Conservation (phyloP, 176 grass and related monocot species). For the Miscanthus lutarioriparius region DNA sequence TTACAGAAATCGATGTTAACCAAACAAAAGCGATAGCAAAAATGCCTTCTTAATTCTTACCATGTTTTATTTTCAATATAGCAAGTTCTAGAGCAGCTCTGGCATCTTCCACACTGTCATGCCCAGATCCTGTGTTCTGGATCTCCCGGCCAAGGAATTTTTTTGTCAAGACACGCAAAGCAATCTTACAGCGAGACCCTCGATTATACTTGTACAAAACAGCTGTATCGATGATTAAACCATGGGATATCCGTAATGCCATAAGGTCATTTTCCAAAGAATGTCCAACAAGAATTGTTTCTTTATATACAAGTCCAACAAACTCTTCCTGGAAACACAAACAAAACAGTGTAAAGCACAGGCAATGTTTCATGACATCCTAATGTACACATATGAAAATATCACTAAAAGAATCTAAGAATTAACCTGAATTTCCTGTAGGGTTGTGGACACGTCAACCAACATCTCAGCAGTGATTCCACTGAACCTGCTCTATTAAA, state of each 20-base stretch:
- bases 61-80: constrained; percentile 80
- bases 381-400: constrained; percentile 5
- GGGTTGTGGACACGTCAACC: constrained; percentile 76
- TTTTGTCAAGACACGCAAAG: constrained; percentile 78
- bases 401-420: neutral
- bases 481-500: constrained; percentile 70
- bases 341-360: neutral
- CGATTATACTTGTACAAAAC: constrained; percentile 70
- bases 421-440: constrained; percentile 90
- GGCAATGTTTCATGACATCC: constrained; percentile 30
- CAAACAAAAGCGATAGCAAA: neutral
- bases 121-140: constrained; percentile 70
- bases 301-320: constrained; percentile 68
- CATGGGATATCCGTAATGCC: constrained; percentile 77
- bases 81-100: constrained; percentile 83
- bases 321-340: constrained; percentile 75
- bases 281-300: constrained; percentile 96
- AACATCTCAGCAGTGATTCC: constrained; percentile 93
- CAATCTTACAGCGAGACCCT: constrained; percentile 66
- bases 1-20: neutral
- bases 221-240: constrained; percentile 86
- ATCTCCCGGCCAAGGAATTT: constrained; percentile 74
- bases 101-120: constrained; percentile 94
- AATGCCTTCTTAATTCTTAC: constrained; percentile 38
- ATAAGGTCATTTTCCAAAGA: constrained; percentile 94